Evolutionary conservation across 2,329 filamentous ascomycete species (phyloP).

Genomic region (Ophiostoma angusticollis): DNA sequence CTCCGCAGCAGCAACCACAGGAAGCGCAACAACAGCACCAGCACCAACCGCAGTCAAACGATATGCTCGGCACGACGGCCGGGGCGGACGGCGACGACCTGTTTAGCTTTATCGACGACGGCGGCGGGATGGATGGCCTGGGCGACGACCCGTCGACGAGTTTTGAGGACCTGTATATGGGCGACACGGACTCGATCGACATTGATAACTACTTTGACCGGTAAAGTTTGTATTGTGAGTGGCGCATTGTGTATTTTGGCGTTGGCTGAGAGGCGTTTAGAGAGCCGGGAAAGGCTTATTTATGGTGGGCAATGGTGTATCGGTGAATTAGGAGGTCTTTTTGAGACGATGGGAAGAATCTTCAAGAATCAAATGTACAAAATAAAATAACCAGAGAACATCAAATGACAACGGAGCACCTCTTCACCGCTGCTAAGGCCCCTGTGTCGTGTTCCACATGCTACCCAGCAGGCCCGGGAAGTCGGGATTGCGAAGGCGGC

Average conservation of each 20-base stretch:
- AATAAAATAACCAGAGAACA: no score
- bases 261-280: no score
- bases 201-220: conserved; percentile 13
- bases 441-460: conserved; percentile 27
- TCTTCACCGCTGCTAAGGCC: conserved; percentile 19
- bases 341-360: neutral
- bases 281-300: no score
- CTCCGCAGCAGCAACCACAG: no score
- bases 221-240: no score
- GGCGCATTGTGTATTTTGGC: no score
- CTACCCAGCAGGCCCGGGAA: conserved; percentile 25
- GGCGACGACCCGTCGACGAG: conserved; percentile 25
- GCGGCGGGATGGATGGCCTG: conserved; percentile 26
- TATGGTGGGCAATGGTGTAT: no score
- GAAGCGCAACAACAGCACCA: conserved; percentile 10
- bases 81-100: conserved; percentile 29
- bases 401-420: no score
- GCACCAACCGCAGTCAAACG: conserved; percentile 14
- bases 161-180: conserved; percentile 40
- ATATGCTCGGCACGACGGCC: neutral
- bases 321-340: no score
- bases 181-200: conserved; percentile 29
- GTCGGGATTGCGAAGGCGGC: conserved; percentile 24
- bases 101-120: conserved; percentile 33
- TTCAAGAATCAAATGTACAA: no score